Conservation (phyloP, 163 green algal species). For the Chlamydomonas reinhardtii region DNA sequence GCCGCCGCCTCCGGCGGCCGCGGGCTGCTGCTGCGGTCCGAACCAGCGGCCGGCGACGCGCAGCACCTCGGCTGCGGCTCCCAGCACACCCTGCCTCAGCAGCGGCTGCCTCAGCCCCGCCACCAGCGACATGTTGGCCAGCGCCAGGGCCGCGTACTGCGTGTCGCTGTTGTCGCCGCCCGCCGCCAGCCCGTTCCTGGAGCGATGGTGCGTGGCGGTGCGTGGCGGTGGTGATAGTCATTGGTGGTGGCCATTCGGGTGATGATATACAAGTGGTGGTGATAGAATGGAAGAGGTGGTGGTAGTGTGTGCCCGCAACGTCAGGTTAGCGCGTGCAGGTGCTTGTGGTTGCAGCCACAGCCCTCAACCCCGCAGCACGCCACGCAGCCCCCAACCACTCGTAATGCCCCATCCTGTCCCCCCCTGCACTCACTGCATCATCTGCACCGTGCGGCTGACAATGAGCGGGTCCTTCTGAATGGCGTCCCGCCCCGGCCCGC, state of each 20-base stretch:
- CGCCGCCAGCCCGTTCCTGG: neutral
- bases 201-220: too few relatives aligned
- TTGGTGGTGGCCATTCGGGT: too few relatives aligned
- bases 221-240: too few relatives aligned
- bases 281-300: too few relatives aligned
- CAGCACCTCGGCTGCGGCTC: neutral
- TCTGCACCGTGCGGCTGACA: neutral
- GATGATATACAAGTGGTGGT: too few relatives aligned
- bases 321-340: too few relatives aligned
- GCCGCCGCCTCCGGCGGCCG: neutral
- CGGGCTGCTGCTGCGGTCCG: neutral
- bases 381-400: too few relatives aligned
- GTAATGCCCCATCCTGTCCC: neutral
- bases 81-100: neutral
- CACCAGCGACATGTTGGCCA: slow-evolving; percentile 13
- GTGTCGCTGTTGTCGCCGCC: slow-evolving; percentile 33
- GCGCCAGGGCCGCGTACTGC: slow-evolving; percentile 28
- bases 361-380: too few relatives aligned
- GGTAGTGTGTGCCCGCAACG: too few relatives aligned
- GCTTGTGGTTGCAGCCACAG: too few relatives aligned
- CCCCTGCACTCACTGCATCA: slow-evolving; percentile 3
- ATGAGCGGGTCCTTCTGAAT: slow-evolving; percentile 1
- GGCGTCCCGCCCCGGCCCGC: neutral
- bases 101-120: neutral
- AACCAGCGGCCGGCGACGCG: neutral